phyloP scores from a whole-genome alignment of 805 yeast species.

The Saturnispora ahearnii region DNA sequence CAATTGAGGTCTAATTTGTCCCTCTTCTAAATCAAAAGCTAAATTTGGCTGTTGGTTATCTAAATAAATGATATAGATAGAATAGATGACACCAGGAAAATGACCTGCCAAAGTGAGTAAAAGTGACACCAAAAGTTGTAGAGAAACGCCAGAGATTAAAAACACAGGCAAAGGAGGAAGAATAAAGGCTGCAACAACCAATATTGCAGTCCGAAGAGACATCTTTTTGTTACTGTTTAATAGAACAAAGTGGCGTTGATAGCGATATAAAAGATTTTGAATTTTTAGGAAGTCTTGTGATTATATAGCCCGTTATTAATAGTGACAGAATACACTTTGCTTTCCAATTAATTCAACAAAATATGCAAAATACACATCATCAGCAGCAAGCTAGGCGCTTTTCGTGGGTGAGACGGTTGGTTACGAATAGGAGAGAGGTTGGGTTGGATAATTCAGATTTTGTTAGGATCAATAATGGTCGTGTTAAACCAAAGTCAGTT shows the following conservation, averaged over 20 bases:
- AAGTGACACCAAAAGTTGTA: slow-evolving; percentile 39
- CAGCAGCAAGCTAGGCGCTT: slow-evolving; percentile 1
- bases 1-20: not conserved
- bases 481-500: not conserved
- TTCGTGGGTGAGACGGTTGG: slow-evolving; percentile 4
- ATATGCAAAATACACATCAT: slow-evolving; percentile 7
- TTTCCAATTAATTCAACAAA: not conserved
- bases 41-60: not conserved
- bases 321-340: too few species aligned
- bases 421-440: not conserved
- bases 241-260: not conserved
- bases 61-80: slow-evolving; percentile 33
- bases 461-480: not conserved
- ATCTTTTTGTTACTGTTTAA: not conserved
- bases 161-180: slow-evolving; percentile 71
- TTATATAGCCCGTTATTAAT: too few species aligned
- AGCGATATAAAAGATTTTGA: not conserved
- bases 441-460: not conserved
- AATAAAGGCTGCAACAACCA: slow-evolving; percentile 51
- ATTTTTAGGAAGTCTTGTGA: too few species aligned
- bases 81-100: slow-evolving; percentile 42
- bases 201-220: slow-evolving; percentile 19
- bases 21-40: not conserved
- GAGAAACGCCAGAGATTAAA: slow-evolving; percentile 52
- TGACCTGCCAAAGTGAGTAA: slow-evolving; percentile 39